These are phyloP conservation scores for Galerina sulciceps DNA, from an alignment of 768 basidiomycete species.

Conservation along the genomic window DNA sequence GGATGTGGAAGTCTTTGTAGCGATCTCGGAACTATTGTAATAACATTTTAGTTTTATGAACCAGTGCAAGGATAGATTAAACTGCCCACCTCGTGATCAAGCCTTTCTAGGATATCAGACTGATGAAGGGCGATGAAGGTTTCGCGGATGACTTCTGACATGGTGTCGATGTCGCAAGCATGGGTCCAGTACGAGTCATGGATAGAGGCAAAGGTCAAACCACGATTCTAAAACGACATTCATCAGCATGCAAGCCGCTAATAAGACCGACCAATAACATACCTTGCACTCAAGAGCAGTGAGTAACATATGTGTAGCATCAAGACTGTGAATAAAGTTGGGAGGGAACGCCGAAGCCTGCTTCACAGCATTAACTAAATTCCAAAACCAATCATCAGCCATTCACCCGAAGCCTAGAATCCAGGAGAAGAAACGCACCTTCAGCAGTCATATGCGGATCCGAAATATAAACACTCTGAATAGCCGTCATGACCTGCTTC, in stretches of 20 bases:
- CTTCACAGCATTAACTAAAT: conserved; percentile 74
- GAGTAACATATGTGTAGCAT: conserved; percentile 98
- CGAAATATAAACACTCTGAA: conserved; percentile 89
- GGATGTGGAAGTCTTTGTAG: conserved; percentile 74
- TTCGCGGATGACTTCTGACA: conserved; percentile 89
- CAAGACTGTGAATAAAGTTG: conserved; percentile 97
- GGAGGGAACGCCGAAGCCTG: conserved; percentile 98
- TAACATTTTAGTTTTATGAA: background rate
- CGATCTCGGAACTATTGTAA: conserved; percentile 68
- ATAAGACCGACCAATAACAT: conserved; percentile 27
- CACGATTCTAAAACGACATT: conserved; percentile 53
- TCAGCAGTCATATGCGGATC: conserved; percentile 81
- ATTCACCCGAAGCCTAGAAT: background rate
- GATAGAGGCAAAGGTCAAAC: conserved; percentile 89
- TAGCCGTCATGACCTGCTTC: conserved; percentile 81
- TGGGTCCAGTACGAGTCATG: conserved; percentile 99
- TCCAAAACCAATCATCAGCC: background rate
- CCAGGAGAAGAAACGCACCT: conserved; percentile 39
- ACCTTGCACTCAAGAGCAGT: conserved; percentile 91
- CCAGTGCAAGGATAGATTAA: background rate
- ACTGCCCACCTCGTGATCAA: conserved; percentile 71
- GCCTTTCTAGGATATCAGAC: conserved; percentile 76
- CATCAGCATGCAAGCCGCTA: conserved; percentile 1
- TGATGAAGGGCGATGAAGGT: conserved; percentile 94
- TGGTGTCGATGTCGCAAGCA: conserved; percentile 80